These are phyloP conservation scores for Fusarium armeniacum DNA, from an alignment of 2,329 filamentous ascomycete species.

Conservation along the genomic window DNA sequence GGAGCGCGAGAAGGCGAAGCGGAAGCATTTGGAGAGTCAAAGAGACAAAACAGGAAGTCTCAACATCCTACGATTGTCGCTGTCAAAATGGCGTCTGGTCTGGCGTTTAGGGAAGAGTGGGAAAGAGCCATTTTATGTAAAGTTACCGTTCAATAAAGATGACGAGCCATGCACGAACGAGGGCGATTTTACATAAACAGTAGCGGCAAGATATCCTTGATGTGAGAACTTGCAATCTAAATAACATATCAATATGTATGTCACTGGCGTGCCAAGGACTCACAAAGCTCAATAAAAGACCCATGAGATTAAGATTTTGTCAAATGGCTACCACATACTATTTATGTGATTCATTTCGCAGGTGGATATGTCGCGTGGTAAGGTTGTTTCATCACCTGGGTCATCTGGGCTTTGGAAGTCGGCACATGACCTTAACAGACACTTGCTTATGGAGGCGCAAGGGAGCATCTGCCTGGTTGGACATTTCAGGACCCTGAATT, in stretches of 20 bases:
- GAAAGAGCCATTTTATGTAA: conserved; percentile 53
- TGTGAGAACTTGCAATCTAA: not conserved
- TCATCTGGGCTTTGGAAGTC: conserved; percentile 38
- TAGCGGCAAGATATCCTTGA: conserved; percentile 5
- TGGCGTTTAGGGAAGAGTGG: conserved; percentile 53
- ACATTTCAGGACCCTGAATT: conserved; percentile 10
- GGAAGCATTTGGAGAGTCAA: conserved; percentile 16
- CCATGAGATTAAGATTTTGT: not conserved
- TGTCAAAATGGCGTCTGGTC: conserved; percentile 49
- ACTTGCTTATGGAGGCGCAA: conserved; percentile 43
- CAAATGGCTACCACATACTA: not conserved
- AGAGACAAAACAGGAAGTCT: conserved; percentile 33
- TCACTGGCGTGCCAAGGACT: not conserved
- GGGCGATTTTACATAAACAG: conserved; percentile 44
- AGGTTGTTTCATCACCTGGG: conserved; percentile 23
- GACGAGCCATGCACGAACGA: conserved; percentile 44
- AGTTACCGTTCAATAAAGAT: conserved; percentile 47
- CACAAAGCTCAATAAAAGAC: not conserved
- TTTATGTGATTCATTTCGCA: conserved; percentile 18
- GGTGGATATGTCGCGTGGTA: conserved; percentile 41
- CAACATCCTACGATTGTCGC: conserved; percentile 44
- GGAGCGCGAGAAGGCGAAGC: conserved; percentile 7
- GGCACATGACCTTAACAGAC: conserved; percentile 45
- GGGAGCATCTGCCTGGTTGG: conserved; percentile 44
- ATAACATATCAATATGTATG: not conserved